A percentile compares a stretch with the other conserved stretches of the same genome.
phyloP scores from a whole-genome alignment of 225 moss, liverwort and hornwort genomes.

The Takakia lepidozioides region DNA sequence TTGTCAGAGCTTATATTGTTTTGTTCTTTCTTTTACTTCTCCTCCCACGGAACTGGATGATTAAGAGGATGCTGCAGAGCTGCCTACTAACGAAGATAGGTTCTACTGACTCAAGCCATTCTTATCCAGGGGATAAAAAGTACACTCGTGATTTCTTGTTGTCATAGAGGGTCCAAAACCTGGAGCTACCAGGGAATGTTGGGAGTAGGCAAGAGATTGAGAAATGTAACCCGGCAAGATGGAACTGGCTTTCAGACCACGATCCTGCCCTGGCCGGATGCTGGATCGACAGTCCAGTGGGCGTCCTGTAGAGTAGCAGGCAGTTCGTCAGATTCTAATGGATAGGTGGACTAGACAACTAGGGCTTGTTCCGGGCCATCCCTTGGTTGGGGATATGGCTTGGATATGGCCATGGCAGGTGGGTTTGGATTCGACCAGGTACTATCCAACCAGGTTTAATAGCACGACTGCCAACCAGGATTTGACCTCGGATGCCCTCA shows the following conservation, averaged over 20 bases:
- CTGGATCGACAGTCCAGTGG: slow-evolving; percentile 66
- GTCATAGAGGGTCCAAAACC: slow-evolving; percentile 59
- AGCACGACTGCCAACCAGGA: slow-evolving; percentile 50
- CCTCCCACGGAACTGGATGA: slow-evolving; percentile 74
- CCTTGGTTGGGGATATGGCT: slow-evolving; percentile 59
- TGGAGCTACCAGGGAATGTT: slow-evolving; percentile 49
- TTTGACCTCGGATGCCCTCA: slow-evolving; percentile 57
- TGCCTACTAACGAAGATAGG: slow-evolving; percentile 60
- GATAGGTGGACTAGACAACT: slow-evolving; percentile 77
- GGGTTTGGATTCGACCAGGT: slow-evolving; percentile 70
- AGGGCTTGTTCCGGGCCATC: slow-evolving; percentile 54
- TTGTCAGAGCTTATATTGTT: no score
- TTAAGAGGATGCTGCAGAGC: slow-evolving; percentile 97
- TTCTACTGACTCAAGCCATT: slow-evolving; percentile 5
- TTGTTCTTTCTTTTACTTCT: no score
- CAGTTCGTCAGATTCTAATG: slow-evolving; percentile 49
- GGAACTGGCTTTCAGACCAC: slow-evolving; percentile 5
- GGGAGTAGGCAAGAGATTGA: slow-evolving; percentile 61
- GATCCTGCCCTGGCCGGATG: slow-evolving; percentile 72
- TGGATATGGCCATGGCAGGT: slow-evolving; percentile 69
- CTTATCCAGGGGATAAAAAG: slow-evolving; percentile 51
- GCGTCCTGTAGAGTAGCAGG: slow-evolving; percentile 57
- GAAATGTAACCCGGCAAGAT: slow-evolving; percentile 27
- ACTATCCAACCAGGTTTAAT: slow-evolving; percentile 76
- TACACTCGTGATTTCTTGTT: slow-evolving; percentile 85